Evolutionary conservation across 352 stramenopile species (phyloP), one percentile per base, ranked within the genome.

Genomic region (Pythium sp.): DNA sequence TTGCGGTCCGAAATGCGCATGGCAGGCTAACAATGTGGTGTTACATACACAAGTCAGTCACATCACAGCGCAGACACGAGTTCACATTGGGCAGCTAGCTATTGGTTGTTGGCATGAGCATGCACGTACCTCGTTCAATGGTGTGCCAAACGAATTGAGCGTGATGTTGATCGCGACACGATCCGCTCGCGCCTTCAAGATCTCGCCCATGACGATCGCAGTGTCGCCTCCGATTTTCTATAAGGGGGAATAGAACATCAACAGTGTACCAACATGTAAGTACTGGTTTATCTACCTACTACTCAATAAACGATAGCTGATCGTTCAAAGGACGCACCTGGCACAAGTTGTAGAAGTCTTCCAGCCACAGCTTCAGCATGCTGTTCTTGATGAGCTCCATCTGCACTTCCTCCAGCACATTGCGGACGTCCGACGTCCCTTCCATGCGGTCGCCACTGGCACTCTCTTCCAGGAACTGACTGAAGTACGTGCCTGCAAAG

Each of bases 311-410:
- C 28, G 28, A 32, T 5, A 3, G 20, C 46, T 43, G 12, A 68
- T 67, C 41, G 2, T 38, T 53, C 15, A 32, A 14, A 58, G 36
- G 57, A 53, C 68, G 24, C 28, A 94, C 85, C 72, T 97, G 79
- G 68, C 94, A 98, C 75, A 98, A 99, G 61, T 93, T 88, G 79
- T 97, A 94, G 64, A 98, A 98, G 67, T 98, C 92, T 62, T 98
- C 92, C 12, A 98, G 79, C 85, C 94, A 98, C n/a, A 99, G 91
- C 81, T 99, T 99, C 69, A 99, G 95, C 77, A 99, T 95, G 65
- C 86, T 97, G 74, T 98, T 99, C 84, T 99, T 99, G 78, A 99
- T 98, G 64, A 99, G 98, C 81, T 99, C 96, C 85, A 99, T 99
- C 75, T 99, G 96, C 53, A 99, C 95, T 73, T 99, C 97, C 65